phyloP scores from a whole-genome alignment of 2,329 filamentous ascomycete species.

The Purpureocillium lavendulum region DNA sequence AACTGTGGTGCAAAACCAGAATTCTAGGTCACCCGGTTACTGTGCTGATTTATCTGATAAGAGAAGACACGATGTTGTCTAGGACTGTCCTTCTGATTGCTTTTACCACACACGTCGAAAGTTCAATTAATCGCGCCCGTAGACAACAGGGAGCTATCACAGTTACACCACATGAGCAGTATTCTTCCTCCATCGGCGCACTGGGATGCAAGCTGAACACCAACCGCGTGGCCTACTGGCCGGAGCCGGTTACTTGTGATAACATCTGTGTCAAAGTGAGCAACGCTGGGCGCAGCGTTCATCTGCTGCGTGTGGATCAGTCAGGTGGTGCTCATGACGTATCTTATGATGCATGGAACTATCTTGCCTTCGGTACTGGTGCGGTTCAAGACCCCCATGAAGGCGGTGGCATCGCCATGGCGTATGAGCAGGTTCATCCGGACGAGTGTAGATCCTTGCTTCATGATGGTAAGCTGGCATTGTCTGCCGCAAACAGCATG shows the following conservation, averaged over 20 bases:
- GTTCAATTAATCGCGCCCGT: too few relatives aligned
- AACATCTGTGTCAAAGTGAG: conserved; percentile 48
- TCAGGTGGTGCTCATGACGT: conserved; percentile 50
- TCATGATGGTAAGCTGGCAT: conserved; percentile 39
- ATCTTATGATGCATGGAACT: conserved; percentile 55
- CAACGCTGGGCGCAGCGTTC: conserved; percentile 37
- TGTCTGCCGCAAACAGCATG: conserved; percentile 49
- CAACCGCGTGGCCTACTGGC: conserved; percentile 55
- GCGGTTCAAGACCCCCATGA: conserved; percentile 34
- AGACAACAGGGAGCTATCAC: too few relatives aligned
- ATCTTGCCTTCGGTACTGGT: conserved; percentile 40
- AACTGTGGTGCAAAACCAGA: too few relatives aligned
- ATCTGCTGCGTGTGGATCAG: conserved; percentile 50
- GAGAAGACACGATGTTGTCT: too few relatives aligned
- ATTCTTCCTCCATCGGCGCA: conserved; percentile 48
- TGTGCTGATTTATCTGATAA: too few relatives aligned
- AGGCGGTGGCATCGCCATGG: conserved; percentile 43
- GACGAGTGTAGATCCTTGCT: conserved; percentile 42
- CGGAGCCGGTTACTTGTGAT: conserved; percentile 41
- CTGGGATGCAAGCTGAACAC: conserved; percentile 53
- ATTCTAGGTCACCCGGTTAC: too few relatives aligned
- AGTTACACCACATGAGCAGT: conserved; percentile 47
- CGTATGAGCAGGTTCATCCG: conserved; percentile 38
- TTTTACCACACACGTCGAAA: too few relatives aligned
- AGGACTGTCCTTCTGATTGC: too few relatives aligned